A percentile compares a stretch with the other conserved stretches of the same genome.
These are phyloP conservation scores for Cicer cuneatum DNA, from an alignment of 306 rosid genomes.

Conservation along the genomic window DNA sequence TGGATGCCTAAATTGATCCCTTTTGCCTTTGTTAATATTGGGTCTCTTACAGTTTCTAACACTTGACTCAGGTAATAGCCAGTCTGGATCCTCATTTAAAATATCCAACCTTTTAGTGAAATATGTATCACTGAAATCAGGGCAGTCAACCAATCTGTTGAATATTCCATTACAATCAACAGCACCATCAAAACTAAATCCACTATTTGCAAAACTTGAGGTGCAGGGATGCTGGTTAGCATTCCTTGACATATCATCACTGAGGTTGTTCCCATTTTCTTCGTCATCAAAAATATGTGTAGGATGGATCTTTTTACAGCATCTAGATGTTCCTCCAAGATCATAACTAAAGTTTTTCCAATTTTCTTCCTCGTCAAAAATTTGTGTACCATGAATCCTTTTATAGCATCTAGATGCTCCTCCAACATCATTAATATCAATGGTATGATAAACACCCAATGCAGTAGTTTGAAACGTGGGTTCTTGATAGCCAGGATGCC, in stretches of 20 bases:
- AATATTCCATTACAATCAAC: slow-evolving; percentile 42
- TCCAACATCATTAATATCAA: slow-evolving; percentile 48
- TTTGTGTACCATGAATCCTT: slow-evolving; percentile 33
- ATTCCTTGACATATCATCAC: slow-evolving; percentile 44
- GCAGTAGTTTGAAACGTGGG: slow-evolving; percentile 46
- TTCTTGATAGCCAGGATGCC: slow-evolving; percentile 43
- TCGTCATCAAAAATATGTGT: slow-evolving; percentile 42
- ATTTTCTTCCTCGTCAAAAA: slow-evolving; percentile 48
- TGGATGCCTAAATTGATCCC: slow-evolving; percentile 41
- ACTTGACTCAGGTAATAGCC: slow-evolving; percentile 45
- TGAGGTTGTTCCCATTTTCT: slow-evolving; percentile 51
- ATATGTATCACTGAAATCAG: slow-evolving; percentile 36
- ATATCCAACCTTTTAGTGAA: slow-evolving; percentile 47
- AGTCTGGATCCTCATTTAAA: slow-evolving; percentile 47
- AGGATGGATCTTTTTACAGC: slow-evolving; percentile 42
- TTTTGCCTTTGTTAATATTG: slow-evolving; percentile 45
- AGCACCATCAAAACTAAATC: slow-evolving; percentile 47
- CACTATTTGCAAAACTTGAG: slow-evolving; percentile 49
- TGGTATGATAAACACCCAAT: slow-evolving; percentile 49
- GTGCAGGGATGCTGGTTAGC: slow-evolving; percentile 46
- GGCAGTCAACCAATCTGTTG: slow-evolving; percentile 44
- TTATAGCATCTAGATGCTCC: slow-evolving; percentile 50
- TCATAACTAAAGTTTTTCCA: slow-evolving; percentile 44
- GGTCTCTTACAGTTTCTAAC: slow-evolving; percentile 44
- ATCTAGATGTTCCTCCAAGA: slow-evolving; percentile 46